A percentile compares a stretch with the other conserved stretches of the same genome.
phyloP scores from a whole-genome alignment of 208 protist species.

The Crithidia expoeki region DNA sequence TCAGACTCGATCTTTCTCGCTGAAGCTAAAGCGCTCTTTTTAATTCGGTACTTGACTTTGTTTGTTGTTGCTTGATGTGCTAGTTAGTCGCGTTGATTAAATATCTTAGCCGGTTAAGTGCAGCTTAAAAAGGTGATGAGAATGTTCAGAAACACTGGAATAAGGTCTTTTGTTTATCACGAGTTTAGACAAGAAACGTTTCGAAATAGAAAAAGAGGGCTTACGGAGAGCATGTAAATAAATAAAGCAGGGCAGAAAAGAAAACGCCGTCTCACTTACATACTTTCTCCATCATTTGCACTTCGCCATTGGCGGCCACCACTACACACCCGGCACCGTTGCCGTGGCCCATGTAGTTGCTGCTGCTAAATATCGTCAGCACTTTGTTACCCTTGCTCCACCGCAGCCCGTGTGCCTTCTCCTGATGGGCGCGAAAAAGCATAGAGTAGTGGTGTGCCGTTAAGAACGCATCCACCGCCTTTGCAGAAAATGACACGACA shows the following conservation, averaged over 20 bases:
- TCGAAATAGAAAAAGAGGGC: background rate
- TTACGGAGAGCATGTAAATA: too few species aligned
- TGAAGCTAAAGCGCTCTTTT: too few species aligned
- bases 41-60: too few species aligned
- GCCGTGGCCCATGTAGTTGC: constrained; percentile 79
- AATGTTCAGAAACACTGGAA: too few species aligned
- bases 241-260: too few species aligned
- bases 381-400: constrained; percentile 76
- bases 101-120: too few species aligned
- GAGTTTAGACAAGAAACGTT: background rate
- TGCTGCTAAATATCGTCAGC: constrained; percentile 84
- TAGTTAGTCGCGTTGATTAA: too few species aligned
- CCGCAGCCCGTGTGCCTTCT: constrained; percentile 73
- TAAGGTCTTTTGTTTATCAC: background rate
- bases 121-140: too few species aligned
- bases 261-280: constrained; percentile 20
- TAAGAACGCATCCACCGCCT: constrained; percentile 77
- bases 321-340: constrained; percentile 82
- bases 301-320: constrained; percentile 55
- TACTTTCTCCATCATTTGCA: constrained; percentile 77
- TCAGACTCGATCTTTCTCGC: too few species aligned
- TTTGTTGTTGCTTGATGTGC: too few species aligned
- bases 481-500: constrained; percentile 66
- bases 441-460: constrained; percentile 60
- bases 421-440: constrained; percentile 85